These are phyloP conservation scores for Anethum foeniculum DNA, from an alignment of 140 eudicot species.

Conservation along the genomic window DNA sequence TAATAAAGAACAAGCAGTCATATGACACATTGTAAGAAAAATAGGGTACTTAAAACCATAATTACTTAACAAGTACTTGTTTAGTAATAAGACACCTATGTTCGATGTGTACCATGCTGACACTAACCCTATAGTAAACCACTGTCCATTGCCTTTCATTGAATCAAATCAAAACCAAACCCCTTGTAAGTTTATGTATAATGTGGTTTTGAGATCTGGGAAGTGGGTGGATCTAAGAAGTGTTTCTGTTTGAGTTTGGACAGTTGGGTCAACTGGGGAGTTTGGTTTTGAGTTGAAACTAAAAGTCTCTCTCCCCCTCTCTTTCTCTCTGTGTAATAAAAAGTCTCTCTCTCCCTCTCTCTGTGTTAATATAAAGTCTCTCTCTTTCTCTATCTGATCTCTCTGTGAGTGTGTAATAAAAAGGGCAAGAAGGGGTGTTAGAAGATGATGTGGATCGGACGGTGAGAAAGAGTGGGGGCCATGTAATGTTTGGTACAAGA, in stretches of 20 bases:
- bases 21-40: slow-evolving; percentile 12
- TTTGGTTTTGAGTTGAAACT: slow-evolving; percentile 1
- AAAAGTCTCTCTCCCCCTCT: neutral
- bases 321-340: neutral
- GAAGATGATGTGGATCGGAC: neutral
- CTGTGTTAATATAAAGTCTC: neutral
- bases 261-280: neutral
- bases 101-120: slow-evolving; percentile 16
- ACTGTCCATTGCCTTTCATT: slow-evolving; percentile 13
- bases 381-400: neutral
- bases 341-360: neutral
- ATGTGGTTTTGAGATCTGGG: neutral
- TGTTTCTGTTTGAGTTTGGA: neutral
- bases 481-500: neutral
- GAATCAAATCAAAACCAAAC: slow-evolving; percentile 6
- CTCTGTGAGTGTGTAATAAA: neutral
- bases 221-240: neutral
- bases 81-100: slow-evolving; percentile 8
- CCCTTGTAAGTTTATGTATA: neutral
- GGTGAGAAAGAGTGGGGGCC: slow-evolving; percentile 6
- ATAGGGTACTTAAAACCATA: slow-evolving; percentile 13
- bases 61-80: slow-evolving; percentile 12
- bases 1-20: slow-evolving; percentile 13
- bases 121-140: slow-evolving; percentile 16
- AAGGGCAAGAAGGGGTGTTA: neutral